A percentile compares a stretch with the other conserved stretches of the same genome.
Conservation (phyloP, 2,329 filamentous ascomycete species). For the Camptophora hylomeconis region DNA sequence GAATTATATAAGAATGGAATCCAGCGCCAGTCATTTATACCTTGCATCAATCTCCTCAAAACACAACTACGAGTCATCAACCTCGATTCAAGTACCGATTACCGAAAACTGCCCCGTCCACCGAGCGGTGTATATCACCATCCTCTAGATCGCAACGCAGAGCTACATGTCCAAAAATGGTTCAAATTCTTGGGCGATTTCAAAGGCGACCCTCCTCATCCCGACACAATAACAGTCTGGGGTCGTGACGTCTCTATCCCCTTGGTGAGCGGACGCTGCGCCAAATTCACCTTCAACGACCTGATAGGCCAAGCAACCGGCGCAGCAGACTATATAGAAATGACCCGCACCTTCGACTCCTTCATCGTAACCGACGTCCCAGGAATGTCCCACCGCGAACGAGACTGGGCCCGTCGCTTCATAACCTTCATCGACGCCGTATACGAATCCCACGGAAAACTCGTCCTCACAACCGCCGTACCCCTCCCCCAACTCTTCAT, state of each 20-base stretch:
- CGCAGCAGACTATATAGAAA: conserved; percentile 87
- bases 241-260: conserved; percentile 82
- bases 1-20: conserved; percentile 98
- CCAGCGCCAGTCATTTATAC: conserved; percentile 87
- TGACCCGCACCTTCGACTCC: conserved; percentile 78
- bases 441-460: conserved; percentile 84
- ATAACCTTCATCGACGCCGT: conserved; percentile 97
- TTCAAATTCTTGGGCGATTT: conserved; percentile 87
- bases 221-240: conserved; percentile 76
- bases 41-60: conserved; percentile 87
- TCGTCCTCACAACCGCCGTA: conserved; percentile 81
- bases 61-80: conserved; percentile 76
- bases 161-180: conserved; percentile 82
- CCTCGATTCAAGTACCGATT: conserved; percentile 88
- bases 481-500: conserved; percentile 79
- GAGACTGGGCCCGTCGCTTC: conserved; percentile 81
- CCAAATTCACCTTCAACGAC: conserved; percentile 86
- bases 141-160: conserved; percentile 64
- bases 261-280: conserved; percentile 71
- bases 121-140: conserved; percentile 90
- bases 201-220: conserved; percentile 59
- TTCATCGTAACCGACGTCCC: conserved; percentile 89
- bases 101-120: conserved; percentile 89
- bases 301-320: conserved; percentile 79
- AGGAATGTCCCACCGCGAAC: conserved; percentile 73